phyloP scores from a whole-genome alignment of 1,284 basidiomycete genomes.

The Kalmanozyma brasiliensis region DNA sequence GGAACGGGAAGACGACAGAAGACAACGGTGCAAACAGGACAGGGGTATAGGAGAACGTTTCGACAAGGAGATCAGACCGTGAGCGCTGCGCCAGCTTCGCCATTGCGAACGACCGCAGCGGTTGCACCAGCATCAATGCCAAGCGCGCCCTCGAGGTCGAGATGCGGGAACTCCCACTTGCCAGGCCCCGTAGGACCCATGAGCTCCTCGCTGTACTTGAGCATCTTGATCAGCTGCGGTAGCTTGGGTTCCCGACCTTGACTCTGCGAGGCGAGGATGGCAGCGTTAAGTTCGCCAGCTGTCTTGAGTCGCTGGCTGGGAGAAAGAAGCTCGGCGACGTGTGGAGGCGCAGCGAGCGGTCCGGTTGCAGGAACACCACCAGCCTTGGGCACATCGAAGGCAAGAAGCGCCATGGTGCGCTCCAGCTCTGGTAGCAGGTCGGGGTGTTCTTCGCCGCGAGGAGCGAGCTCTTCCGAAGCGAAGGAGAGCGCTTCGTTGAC shows the following conservation, averaged over 20 bases:
- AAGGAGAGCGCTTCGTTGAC: slow-evolving; percentile 85
- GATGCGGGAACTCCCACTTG: slow-evolving; percentile 55
- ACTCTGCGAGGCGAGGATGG: slow-evolving; percentile 88
- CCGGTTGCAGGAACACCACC: slow-evolving; percentile 27
- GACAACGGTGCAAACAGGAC: slow-evolving; percentile 2
- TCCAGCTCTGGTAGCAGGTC: slow-evolving; percentile 92
- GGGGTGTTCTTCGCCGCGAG: slow-evolving; percentile 91
- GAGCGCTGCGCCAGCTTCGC: slow-evolving; percentile 15
- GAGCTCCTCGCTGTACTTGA: slow-evolving; percentile 87
- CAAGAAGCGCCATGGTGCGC: slow-evolving; percentile 92
- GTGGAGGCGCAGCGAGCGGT: slow-evolving; percentile 71
- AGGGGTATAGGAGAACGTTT: slow-evolving; percentile 14
- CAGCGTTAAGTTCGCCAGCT: slow-evolving; percentile 89
- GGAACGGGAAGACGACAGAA: neutral
- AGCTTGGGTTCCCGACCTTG: slow-evolving; percentile 93
- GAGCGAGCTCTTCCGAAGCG: slow-evolving; percentile 91
- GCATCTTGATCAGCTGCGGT: slow-evolving; percentile 82
- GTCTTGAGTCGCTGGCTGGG: slow-evolving; percentile 89
- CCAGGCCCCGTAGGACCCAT: slow-evolving; percentile 73
- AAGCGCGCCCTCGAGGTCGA: slow-evolving; percentile 49
- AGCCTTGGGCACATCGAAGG: slow-evolving; percentile 75
- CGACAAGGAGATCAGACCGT: slow-evolving; percentile 12
- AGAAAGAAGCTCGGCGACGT: slow-evolving; percentile 79
- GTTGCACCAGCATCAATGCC: slow-evolving; percentile 18
- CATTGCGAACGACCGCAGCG: slow-evolving; percentile 5